Evolutionary conservation across 164 flowering plant species (phyloP), one percentile per base, ranked within the genome.

Genomic region (Vitis amurensis): DNA sequence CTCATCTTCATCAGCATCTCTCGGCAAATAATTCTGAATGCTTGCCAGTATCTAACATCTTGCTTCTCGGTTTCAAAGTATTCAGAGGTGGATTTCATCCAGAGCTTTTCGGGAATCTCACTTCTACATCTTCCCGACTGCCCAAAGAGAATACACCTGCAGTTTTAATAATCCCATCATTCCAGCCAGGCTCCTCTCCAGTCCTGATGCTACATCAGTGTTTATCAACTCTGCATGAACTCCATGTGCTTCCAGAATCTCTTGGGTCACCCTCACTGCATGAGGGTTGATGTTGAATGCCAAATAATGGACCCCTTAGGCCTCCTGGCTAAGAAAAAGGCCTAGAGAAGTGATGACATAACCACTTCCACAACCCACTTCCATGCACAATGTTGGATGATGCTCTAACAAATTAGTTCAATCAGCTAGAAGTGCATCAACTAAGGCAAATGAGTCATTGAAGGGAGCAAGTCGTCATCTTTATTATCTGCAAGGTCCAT

Each of bases 401-500:
- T 88, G 94, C 30, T 81, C 80, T 47, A 92, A 56, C 62, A 94
- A 69, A 76, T 91, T 83, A 23, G 73, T 68, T 59, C 86, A 77
- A 71, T 94, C 99, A 58, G 97, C 89, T 23, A 92, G 79, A 6
- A 94, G 87, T 9, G 99, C 97, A 78, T 94, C 99, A 56, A 94
- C 97, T n/a, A 92, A 75, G 0, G 90, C 94, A 75, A 92, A 94
- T 19, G 98, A 94, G 74, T 94, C 97, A 76, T 94, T 6, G 99
- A 98, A 17, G 88, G 87, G 0, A 98, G 99, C 68, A 96, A 80
- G 29, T 91, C 97, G 58, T 96, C 97, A 80, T 96, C 99, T 79
- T 96, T 98, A 61, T 96, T 97, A 85, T 93, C 99, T 0, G 85
- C 98, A 85, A 96, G 93, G 64, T 96, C 97, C 56, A 96, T 96